Conservation (phyloP, 495 filamentous ascomycete genomes). For the Lentithecium fluviatile region DNA sequence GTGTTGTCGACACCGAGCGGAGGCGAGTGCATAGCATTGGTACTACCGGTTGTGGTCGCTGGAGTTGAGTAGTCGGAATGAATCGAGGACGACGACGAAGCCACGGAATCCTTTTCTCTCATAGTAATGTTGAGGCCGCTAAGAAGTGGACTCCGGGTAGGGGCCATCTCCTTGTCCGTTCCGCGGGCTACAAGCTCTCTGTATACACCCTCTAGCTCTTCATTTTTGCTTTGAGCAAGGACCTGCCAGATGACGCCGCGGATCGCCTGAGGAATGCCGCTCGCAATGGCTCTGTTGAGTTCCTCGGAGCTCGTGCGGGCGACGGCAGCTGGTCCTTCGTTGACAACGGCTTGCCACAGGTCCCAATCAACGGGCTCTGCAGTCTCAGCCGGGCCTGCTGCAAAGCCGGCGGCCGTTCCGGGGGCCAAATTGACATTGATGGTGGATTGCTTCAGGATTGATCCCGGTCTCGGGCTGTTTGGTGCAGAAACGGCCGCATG, state of each 20-base stretch:
- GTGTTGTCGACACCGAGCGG: conserved; percentile 50
- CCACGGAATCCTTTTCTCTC: conserved; percentile 61
- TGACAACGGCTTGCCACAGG: conserved; percentile 93
- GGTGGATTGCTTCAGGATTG: conserved; percentile 39
- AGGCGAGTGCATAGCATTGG: conserved; percentile 50
- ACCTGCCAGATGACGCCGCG: conserved; percentile 98
- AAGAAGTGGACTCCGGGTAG: conserved; percentile 44
- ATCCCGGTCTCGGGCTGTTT: conserved; percentile 27
- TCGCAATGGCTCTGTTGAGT: conserved; percentile 83
- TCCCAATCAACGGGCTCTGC: conserved; percentile 87
- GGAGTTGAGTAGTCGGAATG: conserved; percentile 75
- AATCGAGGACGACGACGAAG: conserved; percentile 76
- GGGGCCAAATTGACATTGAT: conserved; percentile 67
- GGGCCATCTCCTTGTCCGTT: conserved; percentile 62
- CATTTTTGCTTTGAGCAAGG: conserved; percentile 86
- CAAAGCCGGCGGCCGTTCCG: conserved; percentile 76
- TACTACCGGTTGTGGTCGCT: conserved; percentile 57
- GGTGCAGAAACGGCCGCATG: conserved; percentile 36
- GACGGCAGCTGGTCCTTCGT: conserved; percentile 84
- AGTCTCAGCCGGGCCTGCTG: conserved; percentile 68
- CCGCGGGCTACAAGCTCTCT: conserved; percentile 76
- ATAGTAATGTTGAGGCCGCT: conserved; percentile 49
- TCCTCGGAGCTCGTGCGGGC: conserved; percentile 82
- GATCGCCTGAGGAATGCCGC: conserved; percentile 91
- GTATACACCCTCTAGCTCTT: conserved; percentile 86